phyloP scores from a whole-genome alignment of 1,284 basidiomycete genomes.

The Cutaneotrichosporon sp. region DNA sequence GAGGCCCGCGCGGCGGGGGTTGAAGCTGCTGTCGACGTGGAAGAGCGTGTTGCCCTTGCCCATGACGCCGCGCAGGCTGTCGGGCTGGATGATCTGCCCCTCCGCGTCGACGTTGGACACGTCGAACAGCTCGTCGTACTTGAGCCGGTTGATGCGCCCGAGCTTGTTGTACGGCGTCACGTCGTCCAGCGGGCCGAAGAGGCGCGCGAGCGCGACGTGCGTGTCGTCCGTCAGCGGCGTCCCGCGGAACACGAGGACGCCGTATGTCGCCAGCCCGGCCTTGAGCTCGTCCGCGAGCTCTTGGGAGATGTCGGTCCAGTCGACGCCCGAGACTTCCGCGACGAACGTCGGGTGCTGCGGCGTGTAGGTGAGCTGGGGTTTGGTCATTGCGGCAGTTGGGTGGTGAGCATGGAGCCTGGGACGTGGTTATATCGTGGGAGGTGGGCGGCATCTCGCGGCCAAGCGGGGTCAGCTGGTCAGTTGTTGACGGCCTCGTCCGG shows the following conservation, averaged over 20 bases:
- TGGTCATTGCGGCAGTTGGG: not conserved
- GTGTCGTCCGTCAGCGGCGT: conserved; percentile 33
- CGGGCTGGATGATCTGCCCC: conserved; percentile 27
- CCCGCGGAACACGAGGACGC: conserved; percentile 34
- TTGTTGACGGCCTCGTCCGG: no score
- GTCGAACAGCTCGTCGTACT: conserved; percentile 33
- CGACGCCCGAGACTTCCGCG: conserved; percentile 29
- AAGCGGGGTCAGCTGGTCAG: not conserved
- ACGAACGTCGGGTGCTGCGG: conserved; percentile 34
- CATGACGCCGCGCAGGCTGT: conserved; percentile 14
- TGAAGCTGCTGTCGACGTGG: conserved; percentile 32
- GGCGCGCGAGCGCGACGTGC: conserved; percentile 34
- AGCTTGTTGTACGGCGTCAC: conserved; percentile 35
- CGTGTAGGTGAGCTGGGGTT: conserved; percentile 3
- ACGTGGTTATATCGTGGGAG: not conserved
- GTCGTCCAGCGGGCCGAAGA: conserved; percentile 38
- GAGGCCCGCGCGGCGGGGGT: conserved; percentile 29
- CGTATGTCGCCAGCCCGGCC: conserved; percentile 29
- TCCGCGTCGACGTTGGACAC: conserved; percentile 30
- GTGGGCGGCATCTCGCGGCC: not conserved
- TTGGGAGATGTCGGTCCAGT: conserved; percentile 23
- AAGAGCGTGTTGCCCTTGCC: conserved; percentile 17
- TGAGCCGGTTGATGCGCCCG: conserved; percentile 29
- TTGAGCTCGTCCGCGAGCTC: conserved; percentile 28
- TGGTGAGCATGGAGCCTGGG: not conserved